Conservation (phyloP, 768 basidiomycete genomes). For the Pisolithus microcarpus region DNA sequence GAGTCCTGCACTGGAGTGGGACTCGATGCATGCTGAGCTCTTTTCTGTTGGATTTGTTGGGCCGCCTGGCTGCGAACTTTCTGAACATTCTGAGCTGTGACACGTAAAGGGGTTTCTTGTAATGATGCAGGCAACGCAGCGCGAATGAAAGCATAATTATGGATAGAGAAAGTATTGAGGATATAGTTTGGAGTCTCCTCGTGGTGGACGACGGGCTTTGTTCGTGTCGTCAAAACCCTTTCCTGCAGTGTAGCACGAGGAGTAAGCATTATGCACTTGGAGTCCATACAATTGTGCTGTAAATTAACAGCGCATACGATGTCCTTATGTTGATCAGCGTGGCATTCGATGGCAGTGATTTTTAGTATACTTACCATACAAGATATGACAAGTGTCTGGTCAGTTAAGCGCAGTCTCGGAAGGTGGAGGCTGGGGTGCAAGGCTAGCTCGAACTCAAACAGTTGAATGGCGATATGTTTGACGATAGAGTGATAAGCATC, state of each 20-base stretch:
- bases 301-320: not conserved
- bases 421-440: too few species aligned
- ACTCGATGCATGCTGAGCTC: too few species aligned
- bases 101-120: not conserved
- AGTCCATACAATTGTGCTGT: not conserved
- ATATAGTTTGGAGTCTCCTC: conserved; percentile 5
- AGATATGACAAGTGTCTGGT: too few species aligned
- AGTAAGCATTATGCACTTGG: not conserved
- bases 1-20: too few species aligned
- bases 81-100: not conserved
- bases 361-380: too few species aligned
- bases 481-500: too few species aligned
- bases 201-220: conserved; percentile 3
- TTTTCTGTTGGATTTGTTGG: too few species aligned
- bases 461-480: too few species aligned
- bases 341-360: too few species aligned
- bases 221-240: not conserved
- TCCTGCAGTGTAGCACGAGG: not conserved
- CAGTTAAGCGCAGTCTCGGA: too few species aligned
- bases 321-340: not conserved
- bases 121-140: conserved; percentile 1
- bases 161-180: conserved; percentile 12
- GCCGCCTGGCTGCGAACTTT: not conserved
- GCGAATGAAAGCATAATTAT: conserved; percentile 11
- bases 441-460: too few species aligned